phyloP scores from a whole-genome alignment of 108 stramenopile species.

The Discostella stelligeroides region DNA sequence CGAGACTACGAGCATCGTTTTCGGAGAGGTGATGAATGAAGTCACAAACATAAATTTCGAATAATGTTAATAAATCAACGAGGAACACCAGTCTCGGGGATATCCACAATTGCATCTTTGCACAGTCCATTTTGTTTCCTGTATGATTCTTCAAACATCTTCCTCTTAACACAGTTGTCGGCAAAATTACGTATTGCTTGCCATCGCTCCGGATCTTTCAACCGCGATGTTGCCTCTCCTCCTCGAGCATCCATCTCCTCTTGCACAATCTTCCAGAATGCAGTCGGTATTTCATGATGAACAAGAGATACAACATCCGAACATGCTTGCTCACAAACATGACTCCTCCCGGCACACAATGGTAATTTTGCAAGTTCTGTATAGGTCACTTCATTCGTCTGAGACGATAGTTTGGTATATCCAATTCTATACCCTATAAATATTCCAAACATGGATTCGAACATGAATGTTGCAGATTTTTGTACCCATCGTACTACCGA shows the following conservation, averaged over 20 bases:
- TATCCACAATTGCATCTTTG: slow-evolving; percentile 11
- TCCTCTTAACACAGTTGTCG: slow-evolving; percentile 54
- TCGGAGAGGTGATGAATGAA: too few species aligned
- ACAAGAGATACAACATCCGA: slow-evolving; percentile 51
- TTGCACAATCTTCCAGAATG: slow-evolving; percentile 58
- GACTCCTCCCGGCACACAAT: slow-evolving; percentile 48
- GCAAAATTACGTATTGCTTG: slow-evolving; percentile 48
- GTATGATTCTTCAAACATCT: slow-evolving; percentile 44
- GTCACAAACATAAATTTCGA: too few species aligned
- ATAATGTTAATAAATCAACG: too few species aligned
- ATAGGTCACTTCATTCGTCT: slow-evolving; percentile 28
- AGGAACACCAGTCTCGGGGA: slow-evolving; percentile 44
- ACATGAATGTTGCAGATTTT: slow-evolving; percentile 26
- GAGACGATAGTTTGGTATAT: slow-evolving; percentile 41
- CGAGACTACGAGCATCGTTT: too few species aligned
- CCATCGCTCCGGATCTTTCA: slow-evolving; percentile 49
- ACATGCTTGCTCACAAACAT: slow-evolving; percentile 48
- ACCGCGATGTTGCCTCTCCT: too few species aligned
- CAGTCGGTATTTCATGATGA: slow-evolving; percentile 43
- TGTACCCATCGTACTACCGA: slow-evolving; percentile 47
- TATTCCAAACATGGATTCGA: slow-evolving; percentile 43
- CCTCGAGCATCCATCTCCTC: slow-evolving; percentile 12
- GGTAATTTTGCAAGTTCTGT: slow-evolving; percentile 54
- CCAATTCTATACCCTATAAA: slow-evolving; percentile 44
- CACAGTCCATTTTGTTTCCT: slow-evolving; percentile 38